These are phyloP conservation scores for Arthrobotrys conoides DNA, from an alignment of 2,329 filamentous ascomycete genomes.

Conservation along the genomic window DNA sequence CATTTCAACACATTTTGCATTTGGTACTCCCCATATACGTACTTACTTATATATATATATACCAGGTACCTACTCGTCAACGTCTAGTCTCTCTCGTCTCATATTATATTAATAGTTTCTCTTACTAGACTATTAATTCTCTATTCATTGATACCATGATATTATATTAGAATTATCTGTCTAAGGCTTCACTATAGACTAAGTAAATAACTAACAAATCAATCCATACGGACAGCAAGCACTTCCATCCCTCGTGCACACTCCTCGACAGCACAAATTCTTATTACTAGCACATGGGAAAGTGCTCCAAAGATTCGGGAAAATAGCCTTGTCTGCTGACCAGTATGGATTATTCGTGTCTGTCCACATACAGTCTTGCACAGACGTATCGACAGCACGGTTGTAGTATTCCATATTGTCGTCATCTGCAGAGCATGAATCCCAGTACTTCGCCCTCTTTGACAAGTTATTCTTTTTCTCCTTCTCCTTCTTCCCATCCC, in stretches of 20 bases:
- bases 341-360: constrained; percentile 28
- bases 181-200: no score
- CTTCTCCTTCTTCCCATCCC: neutral
- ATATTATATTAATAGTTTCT: no score
- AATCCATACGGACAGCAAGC: constrained; percentile 22
- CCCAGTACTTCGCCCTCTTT: constrained; percentile 26
- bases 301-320: constrained; percentile 16
- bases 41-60: no score
- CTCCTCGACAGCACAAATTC: constrained; percentile 16
- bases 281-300: constrained; percentile 24
- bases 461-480: neutral
- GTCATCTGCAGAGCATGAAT: constrained; percentile 25
- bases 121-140: no score
- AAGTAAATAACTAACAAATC: constrained; percentile 1
- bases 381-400: constrained; percentile 13
- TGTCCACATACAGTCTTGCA: constrained; percentile 30
- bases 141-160: no score
- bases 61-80: no score
- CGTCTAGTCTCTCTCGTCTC: no score
- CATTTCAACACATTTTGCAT: no score
- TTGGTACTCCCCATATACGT: no score
- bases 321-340: constrained; percentile 20
- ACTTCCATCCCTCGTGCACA: constrained; percentile 22
- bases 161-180: no score
- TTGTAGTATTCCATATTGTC: constrained; percentile 43